A percentile compares a stretch with the other conserved stretches of the same genome.
These are phyloP conservation scores for Trichomonascaceae sp. DNA, from an alignment of 1,139 yeast species.

Conservation along the genomic window DNA sequence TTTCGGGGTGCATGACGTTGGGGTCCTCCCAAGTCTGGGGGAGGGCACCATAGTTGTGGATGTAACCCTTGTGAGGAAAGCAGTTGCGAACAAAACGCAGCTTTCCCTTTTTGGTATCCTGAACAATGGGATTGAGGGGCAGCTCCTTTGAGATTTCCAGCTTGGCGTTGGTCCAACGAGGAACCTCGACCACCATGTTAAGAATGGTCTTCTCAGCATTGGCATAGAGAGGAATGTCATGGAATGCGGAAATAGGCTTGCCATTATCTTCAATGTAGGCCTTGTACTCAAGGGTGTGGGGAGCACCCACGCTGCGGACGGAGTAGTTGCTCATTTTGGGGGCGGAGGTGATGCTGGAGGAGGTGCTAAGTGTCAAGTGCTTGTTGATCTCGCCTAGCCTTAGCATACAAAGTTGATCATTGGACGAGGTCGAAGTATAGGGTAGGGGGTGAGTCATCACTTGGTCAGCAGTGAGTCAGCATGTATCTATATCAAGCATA, in stretches of 20 bases:
- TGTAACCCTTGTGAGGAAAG: constrained; percentile 85
- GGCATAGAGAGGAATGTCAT: constrained; percentile 66
- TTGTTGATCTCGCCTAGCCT: too few relatives aligned
- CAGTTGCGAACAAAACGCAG: constrained; percentile 76
- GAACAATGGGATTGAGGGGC: constrained; percentile 68
- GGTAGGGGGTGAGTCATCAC: neutral
- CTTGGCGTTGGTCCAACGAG: constrained; percentile 86
- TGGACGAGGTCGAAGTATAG: neutral
- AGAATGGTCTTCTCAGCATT: constrained; percentile 49
- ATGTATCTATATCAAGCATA: too few relatives aligned
- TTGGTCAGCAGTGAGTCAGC: too few relatives aligned
- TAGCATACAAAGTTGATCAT: constrained; percentile 2
- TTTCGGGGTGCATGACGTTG: constrained; percentile 49
- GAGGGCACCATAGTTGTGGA: constrained; percentile 87
- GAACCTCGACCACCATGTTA: constrained; percentile 82
- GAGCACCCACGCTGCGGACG: constrained; percentile 72
- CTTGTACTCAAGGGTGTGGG: constrained; percentile 82
- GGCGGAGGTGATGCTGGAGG: constrained; percentile 1
- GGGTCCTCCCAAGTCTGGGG: constrained; percentile 97
- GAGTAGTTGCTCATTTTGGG: constrained; percentile 19
- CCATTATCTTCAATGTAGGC: constrained; percentile 62
- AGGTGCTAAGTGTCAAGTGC: constrained; percentile 3
- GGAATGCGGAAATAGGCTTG: constrained; percentile 63
- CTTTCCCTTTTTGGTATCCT: constrained; percentile 73
- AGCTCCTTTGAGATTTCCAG: constrained; percentile 61